Evolutionary conservation across 345 rosid genomes (phyloP), one percentile per base, ranked within the genome.

Genomic region (Hevea brasiliensis): DNA sequence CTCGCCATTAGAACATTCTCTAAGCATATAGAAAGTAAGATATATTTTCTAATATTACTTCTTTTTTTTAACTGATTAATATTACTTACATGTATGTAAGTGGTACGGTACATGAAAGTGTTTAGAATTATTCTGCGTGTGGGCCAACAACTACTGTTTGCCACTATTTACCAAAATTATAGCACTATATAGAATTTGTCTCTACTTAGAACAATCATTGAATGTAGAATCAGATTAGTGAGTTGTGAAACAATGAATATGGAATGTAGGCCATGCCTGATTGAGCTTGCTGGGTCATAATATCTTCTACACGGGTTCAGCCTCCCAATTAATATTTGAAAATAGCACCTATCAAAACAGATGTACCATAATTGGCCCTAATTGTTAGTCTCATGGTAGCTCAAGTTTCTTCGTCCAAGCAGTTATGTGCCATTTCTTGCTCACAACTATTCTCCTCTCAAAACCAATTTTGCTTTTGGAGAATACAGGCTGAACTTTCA

Each of bases 181-280:
- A 57, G 73, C 76, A 26, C 56, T 27, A 58, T 75, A 58, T 64
- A 37, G 47, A 62, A 32, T 75, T 81, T 85, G 87, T 86, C 87
- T 81, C 79, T 67, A 65, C 65, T 76, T 20, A 48, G 13, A 74
- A 51, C 76, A 75, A 80, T 74, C 67, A 74, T 74, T 79, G 80
- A 73, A 64, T 29, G 62, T 15, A 48, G 24, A 77, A 73, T 56
- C 61, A 66, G 74, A 74, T n/a, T 59, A 74, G 72, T 61, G 72
- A 67, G 70, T 53, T 71, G 58, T 69, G 66, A 68, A 60, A 68
- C 72, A 63, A 65, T 73, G 44, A 8, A 67, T 15, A 8, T 10
- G 73, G 51, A 29, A 62, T 37, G 74, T 44, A 63, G 79, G 74
- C 65, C 74, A 70, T 53, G 41, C 59, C 65, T 74, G 76, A 41